Base-by-base conservation (phyloP, 2,329 filamentous ascomycete species). In the Aspergillus pseudoviridinutans region DNA sequence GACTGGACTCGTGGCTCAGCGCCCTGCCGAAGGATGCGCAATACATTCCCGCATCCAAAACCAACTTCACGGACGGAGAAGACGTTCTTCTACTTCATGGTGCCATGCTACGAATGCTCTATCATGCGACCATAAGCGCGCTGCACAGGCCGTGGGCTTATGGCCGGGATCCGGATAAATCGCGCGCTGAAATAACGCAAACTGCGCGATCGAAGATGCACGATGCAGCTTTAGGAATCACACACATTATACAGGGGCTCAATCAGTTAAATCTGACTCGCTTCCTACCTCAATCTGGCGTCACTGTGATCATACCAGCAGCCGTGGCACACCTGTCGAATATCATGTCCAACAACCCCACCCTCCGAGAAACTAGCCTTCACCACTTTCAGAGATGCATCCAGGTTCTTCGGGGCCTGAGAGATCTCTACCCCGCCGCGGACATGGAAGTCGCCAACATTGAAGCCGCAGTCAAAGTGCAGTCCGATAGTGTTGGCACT, bases 311-410 rank as follows among this genome's bases (percentile, higher is more conserved):
- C 14, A 81, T 94, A 5, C 91, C 91, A 0, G 91, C 91, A 24
- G 92, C 94, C 76, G 93, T 95, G 61, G 92, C 93, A 49, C 91
- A 96, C 68, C 81, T 96, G 28, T 82, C 93, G 7, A 91, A 95
- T 69, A 90, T 94, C 79, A 93, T 91, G 74, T 89, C 89, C 27
- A 85, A 86, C 1, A 84, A 88, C 35, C 84, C 86, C 12, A 82
- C 86, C 47, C 86, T 87, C 2, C 85, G 90, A 10, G 82, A 89
- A 49, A 80, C 82, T 49, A 90, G 89, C 46, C 83, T 90, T 35
- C 82, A 86, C 57, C 90, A 91, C 24, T 94, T 95, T 77, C 87
- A 86, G 61, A 85, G 90, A 68, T 96, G 92, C 74, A 92, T 96
- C 85, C 83, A 86, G 50, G 89, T 94, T 50, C 90, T 96, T 81